Evolutionary conservation across 1,284 basidiomycete genomes (phyloP).

Genomic region (Pascua sp.): DNA sequence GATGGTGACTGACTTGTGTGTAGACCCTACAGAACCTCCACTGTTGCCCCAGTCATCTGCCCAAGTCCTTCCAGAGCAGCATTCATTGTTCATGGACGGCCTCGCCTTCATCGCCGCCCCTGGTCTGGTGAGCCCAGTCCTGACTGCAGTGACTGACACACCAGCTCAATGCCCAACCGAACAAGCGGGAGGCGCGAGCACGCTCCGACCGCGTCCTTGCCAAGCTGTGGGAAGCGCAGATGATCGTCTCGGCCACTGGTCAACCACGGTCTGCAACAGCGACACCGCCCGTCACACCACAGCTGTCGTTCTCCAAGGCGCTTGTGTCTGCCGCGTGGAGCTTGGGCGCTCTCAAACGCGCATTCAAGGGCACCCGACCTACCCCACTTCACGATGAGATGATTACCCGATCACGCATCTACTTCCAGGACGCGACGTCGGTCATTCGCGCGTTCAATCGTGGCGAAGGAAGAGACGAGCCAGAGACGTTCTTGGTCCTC

Average conservation of each 20-base stretch:
- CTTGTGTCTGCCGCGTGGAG: conserved; percentile 11
- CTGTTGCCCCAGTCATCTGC: not conserved
- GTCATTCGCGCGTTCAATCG: conserved; percentile 4
- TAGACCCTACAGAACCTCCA: not conserved
- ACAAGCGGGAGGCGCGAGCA: conserved; percentile 9
- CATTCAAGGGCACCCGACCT: conserved; percentile 2
- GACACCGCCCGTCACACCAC: not conserved
- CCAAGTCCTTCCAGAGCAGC: conserved; percentile 2
- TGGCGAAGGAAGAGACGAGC: conserved; percentile 5
- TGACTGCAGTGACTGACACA: not conserved
- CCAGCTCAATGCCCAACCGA: conserved; percentile 14
- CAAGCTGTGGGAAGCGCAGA: conserved; percentile 17
- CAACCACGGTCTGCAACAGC: not conserved
- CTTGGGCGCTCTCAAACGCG: conserved; percentile 11
- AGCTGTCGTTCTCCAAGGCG: conserved; percentile 8
- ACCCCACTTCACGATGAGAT: conserved; percentile 5
- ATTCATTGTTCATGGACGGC: conserved; percentile 14
- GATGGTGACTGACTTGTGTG: too few species aligned
- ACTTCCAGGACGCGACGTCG: conserved; percentile 3
- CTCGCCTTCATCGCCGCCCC: conserved; percentile 8
- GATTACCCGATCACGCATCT: conserved; percentile 3
- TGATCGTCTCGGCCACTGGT: conserved; percentile 9
- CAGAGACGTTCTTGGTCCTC: conserved; percentile 12
- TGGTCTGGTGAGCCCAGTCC: conserved; percentile 3
- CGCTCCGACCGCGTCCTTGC: conserved; percentile 17